Evolutionary conservation across 1,284 basidiomycete genomes (phyloP).

Genomic region (Apiotrichum montevideense): DNA sequence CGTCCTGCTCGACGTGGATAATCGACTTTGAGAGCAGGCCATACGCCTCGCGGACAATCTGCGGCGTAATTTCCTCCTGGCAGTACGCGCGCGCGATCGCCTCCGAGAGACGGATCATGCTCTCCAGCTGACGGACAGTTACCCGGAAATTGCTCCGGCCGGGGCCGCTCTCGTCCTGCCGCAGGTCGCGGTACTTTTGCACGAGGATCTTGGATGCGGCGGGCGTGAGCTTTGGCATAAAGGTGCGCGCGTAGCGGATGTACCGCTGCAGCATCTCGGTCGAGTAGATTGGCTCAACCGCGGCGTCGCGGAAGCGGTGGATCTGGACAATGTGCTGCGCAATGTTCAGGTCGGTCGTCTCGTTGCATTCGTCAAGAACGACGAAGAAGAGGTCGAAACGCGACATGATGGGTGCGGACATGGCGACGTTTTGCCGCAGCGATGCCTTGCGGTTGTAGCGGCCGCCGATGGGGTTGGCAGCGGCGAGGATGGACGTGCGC

Average conservation of each 20-base stretch:
- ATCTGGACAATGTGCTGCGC: constrained; percentile 97
- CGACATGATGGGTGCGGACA: constrained; percentile 99
- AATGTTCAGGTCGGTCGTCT: constrained; percentile 84
- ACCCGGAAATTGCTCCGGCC: constrained; percentile 93
- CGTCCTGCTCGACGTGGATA: constrained; percentile 98
- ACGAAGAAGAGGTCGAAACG: constrained; percentile 99
- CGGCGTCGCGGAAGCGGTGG: constrained; percentile 89
- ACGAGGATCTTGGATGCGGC: constrained; percentile 90
- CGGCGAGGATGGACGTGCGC: constrained; percentile 93
- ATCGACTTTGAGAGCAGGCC: constrained; percentile 91
- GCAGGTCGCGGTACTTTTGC: constrained; percentile 86
- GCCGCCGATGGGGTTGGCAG: constrained; percentile 94
- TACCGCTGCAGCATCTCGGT: constrained; percentile 95
- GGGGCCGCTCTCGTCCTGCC: constrained; percentile 86
- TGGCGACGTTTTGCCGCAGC: constrained; percentile 89
- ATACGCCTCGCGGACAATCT: constrained; percentile 93
- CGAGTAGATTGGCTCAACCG: constrained; percentile 92
- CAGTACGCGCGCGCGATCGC: constrained; percentile 97
- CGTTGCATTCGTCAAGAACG: constrained; percentile 95
- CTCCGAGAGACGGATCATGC: constrained; percentile 95
- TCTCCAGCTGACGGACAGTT: constrained; percentile 94
- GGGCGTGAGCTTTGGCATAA: constrained; percentile 92
- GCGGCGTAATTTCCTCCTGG: constrained; percentile 82
- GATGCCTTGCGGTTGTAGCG: constrained; percentile 94
- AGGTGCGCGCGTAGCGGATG: constrained; percentile 93